Evolutionary conservation across 106 monocot species (phyloP), one percentile per base, ranked within the genome.

Genomic region (Dendrobium huoshanense): DNA sequence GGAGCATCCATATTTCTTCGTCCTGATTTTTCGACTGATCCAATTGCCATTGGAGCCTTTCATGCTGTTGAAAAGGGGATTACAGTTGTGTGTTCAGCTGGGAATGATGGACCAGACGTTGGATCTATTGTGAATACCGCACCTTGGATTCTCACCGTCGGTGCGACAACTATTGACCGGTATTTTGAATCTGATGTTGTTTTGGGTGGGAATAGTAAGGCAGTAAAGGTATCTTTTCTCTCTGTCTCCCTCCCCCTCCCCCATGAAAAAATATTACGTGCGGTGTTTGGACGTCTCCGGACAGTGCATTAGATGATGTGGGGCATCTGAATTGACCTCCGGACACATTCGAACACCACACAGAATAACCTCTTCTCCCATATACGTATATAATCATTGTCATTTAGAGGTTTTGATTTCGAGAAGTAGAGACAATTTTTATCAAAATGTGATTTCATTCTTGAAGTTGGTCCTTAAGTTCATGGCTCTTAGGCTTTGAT

Each of bases 91-190:
- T 96, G 96, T 81, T 91, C 93, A 0, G 93, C 93, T 0, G 96
- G 96, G 77, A 96, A 96, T 41, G 87, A 87, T n/a, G 93, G 96
- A 1, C 96, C 96, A 0, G 3, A 19, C 0, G 48, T 77, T 0
- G 83, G 59, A 20, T 81, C 90, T 3, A 83, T 93, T 0, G 84
- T 88, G 75, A 96, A 96, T 41, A 70, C 87, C 0, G 91, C 93
- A 1, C 96, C 93, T 18, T 96, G 96, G 96, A 96, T 96, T 51
- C 40, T 96, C 1, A 96, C 96, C 0, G 91, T 96, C 7, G 93
- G 84, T 0, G 93, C 93, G 0, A 86, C 87, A 0, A 91, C 91
- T 1, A 91, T 93, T 9, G 96, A 93, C 48, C 85, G 93, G 10
- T 11, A 55, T 40, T 93, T 96, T 41, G 84, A 87, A 47, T 96